Conservation (phyloP, 2,329 filamentous ascomycete species). For the Dactylella cylindrospora region DNA sequence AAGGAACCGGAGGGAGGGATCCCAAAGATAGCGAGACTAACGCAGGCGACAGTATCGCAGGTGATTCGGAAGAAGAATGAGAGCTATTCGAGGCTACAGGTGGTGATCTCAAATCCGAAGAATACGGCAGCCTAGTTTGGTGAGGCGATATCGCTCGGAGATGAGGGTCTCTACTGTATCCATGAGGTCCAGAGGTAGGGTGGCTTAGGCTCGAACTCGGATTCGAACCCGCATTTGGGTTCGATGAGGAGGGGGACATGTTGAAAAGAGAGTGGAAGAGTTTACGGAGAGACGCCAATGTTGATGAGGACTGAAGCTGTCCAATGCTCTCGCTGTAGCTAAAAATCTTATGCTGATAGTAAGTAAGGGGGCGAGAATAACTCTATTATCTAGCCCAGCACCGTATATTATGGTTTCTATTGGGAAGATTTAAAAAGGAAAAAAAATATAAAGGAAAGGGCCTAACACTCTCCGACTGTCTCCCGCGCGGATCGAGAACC, state of each 20-base stretch:
- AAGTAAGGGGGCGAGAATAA: too few species aligned
- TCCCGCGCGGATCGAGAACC: too few species aligned
- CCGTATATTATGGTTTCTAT: too few species aligned
- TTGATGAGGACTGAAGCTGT: conserved; percentile 11
- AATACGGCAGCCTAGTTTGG: conserved; percentile 15
- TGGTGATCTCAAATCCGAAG: conserved; percentile 25
- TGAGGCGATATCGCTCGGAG: conserved; percentile 30
- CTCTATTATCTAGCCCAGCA: too few species aligned
- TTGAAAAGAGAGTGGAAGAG: conserved; percentile 31
- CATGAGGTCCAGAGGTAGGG: conserved; percentile 19
- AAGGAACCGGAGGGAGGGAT: neutral
- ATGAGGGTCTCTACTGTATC: conserved; percentile 7
- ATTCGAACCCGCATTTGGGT: conserved; percentile 3
- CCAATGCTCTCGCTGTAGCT: conserved; percentile 3
- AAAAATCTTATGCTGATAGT: too few species aligned
- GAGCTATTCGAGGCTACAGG: conserved; percentile 2
- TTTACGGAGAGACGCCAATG: conserved; percentile 34
- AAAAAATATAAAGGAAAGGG: too few species aligned
- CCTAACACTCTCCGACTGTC: too few species aligned
- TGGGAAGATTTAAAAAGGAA: too few species aligned
- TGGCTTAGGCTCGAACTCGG: conserved; percentile 10
- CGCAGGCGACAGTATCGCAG: conserved; percentile 20
- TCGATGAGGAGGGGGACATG: conserved; percentile 30
- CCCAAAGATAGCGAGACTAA: conserved; percentile 17
- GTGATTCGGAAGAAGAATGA: conserved; percentile 12